These are phyloP conservation scores for Sugiyamaella neomexicana DNA, from an alignment of 1,139 yeast species.

Conservation along the genomic window DNA sequence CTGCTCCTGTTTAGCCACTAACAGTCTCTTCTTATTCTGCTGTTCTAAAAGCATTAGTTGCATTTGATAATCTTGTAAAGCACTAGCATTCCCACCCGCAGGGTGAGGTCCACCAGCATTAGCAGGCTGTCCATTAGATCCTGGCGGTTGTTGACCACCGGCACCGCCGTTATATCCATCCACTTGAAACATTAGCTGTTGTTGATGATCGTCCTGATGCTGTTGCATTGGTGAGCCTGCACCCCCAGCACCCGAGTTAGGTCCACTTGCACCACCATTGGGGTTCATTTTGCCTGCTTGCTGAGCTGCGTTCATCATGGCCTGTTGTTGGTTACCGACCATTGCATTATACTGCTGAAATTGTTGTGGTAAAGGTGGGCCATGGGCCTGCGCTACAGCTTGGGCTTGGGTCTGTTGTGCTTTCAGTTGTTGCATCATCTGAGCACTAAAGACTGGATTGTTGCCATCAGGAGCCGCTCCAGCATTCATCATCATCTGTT, in stretches of 20 bases:
- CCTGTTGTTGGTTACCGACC: conserved; percentile 32
- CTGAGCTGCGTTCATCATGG: conserved; percentile 31
- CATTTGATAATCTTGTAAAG: conserved; percentile 72
- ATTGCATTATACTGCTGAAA: conserved; percentile 32
- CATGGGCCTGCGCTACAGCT: conserved; percentile 15
- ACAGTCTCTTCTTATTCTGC: conserved; percentile 59
- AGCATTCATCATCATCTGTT: conserved; percentile 25
- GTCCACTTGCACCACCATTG: conserved; percentile 17
- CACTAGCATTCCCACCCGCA: conserved; percentile 38
- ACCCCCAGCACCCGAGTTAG: conserved; percentile 20
- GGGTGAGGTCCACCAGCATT: conserved; percentile 24
- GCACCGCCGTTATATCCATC: conserved; percentile 22
- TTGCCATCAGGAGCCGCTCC: conserved; percentile 18
- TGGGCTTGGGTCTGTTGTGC: conserved; percentile 27
- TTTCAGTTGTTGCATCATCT: conserved; percentile 34
- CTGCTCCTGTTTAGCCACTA: conserved; percentile 40
- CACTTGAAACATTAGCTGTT: conserved; percentile 23
- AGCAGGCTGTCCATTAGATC: conserved; percentile 20
- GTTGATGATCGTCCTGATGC: conserved; percentile 25
- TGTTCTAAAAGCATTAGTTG: conserved; percentile 70
- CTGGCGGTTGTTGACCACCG: conserved; percentile 11
- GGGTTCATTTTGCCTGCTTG: conserved; percentile 22
- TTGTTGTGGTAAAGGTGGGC: conserved; percentile 28
- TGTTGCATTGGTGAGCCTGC: conserved; percentile 24
- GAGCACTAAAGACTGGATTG: conserved; percentile 30